Evolutionary conservation across 1,139 yeast species (phyloP), one percentile per base, ranked within the genome.

Genomic region (Magnusiomyces ingens): DNA sequence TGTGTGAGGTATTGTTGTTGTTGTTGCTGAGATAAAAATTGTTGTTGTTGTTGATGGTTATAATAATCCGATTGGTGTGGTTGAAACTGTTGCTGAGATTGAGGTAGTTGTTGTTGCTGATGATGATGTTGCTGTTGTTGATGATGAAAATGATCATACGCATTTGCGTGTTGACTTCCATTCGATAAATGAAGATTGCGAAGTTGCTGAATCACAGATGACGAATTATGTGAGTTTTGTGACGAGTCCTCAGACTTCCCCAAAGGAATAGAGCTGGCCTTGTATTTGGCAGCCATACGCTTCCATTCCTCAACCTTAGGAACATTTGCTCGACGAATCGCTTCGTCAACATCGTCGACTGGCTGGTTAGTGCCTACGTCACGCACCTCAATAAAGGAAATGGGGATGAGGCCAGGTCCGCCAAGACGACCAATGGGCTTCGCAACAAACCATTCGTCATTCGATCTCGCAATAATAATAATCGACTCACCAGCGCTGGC

Each of bases 301-400:
- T 93, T 93, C 99, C 99, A 93, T 66, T 90, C 94, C 61, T 90
- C 97, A 12, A 93, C 96, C 1, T 91, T 82, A 19, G 99, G 98
- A 55, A 93, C 79, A 55, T 81, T 80, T 49, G 84, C 85, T 48
- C 76, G 75, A 52, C 76, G 73, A 45, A 91, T 81, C 40, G 81
- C 82, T 50, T 73, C 81, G 49, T 72, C 73, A 29, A 80, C 75
- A 52, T 77, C 77, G 3, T 65, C 66, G 13, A 74, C 67, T 1
- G 84, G 74, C 62, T 73, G 67, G 29, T 84, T 85, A 1, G 87
- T 75, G 40, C 82, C 75, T 56, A 90, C 78, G 67, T 93, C 96
- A 45, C 93, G 81, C 48, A 93, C 80, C 64, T 88, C 87, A 36
- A 93, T 95, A 66, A 87, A 93, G 29, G 89, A 81, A 2, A 88